A percentile compares a stretch with the other conserved stretches of the same genome.
Evolutionary conservation across 345 rosid species (phyloP).

Genomic region (Pistacia integerrima): DNA sequence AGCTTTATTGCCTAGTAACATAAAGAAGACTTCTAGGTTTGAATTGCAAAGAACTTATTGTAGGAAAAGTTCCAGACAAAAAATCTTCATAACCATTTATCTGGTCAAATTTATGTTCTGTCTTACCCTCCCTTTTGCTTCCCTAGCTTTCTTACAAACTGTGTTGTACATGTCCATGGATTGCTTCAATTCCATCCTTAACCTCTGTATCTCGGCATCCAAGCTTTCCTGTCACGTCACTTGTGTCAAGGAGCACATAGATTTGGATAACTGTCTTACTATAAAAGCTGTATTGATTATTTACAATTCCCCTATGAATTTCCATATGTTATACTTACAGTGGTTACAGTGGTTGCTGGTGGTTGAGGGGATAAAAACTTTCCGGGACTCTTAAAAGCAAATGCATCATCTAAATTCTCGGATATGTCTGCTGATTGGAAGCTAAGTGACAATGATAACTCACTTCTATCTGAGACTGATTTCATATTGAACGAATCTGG

Average conservation of each 20-base stretch:
- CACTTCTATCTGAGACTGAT: slow-evolving; percentile 36
- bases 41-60: background rate
- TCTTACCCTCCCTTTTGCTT: slow-evolving; percentile 51
- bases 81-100: background rate
- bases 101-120: slow-evolving; percentile 10
- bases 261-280: slow-evolving; percentile 14
- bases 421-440: slow-evolving; percentile 17
- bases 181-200: slow-evolving; percentile 61
- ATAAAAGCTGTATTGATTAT: background rate
- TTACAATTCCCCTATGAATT: too few relatives aligned
- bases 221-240: slow-evolving; percentile 35
- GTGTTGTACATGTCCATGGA: slow-evolving; percentile 42
- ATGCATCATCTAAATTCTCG: too few relatives aligned
- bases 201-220: slow-evolving; percentile 57
- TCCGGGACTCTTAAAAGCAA: too few relatives aligned
- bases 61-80: too few relatives aligned
- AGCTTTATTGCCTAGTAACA: slow-evolving; percentile 40
- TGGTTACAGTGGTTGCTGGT: background rate
- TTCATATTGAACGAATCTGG: slow-evolving; percentile 18
- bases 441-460: slow-evolving; percentile 36
- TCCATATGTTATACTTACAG: slow-evolving; percentile 31
- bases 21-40: slow-evolving; percentile 6
- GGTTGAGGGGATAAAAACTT: too few relatives aligned
- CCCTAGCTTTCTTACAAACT: slow-evolving; percentile 36
- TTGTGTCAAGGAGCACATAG: slow-evolving; percentile 16